Conservation (phyloP, 306 rosid genomes). For the Nissolia schottii region DNA sequence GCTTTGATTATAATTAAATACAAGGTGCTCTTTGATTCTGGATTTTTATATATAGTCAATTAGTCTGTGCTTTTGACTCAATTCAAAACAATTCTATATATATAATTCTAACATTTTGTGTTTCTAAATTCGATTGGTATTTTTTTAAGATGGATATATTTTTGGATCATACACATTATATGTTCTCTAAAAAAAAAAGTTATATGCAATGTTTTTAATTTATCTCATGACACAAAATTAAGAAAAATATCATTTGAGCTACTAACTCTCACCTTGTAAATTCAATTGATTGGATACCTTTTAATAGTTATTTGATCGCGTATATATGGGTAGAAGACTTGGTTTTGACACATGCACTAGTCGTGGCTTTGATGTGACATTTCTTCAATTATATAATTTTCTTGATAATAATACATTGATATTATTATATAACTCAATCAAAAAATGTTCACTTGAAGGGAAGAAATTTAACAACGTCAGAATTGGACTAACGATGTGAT, state of each 20-base stretch:
- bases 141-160: too few species aligned
- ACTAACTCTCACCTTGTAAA: too few species aligned
- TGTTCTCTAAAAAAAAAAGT: too few species aligned
- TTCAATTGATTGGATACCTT: too few species aligned
- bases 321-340: background rate
- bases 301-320: background rate
- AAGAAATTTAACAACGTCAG: background rate
- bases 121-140: background rate
- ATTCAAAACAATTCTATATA: background rate
- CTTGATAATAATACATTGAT: too few species aligned
- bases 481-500: background rate
- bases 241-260: too few species aligned
- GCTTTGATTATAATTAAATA: constrained; percentile 12
- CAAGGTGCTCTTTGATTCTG: background rate
- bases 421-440: background rate
- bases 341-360: background rate
- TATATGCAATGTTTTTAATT: too few species aligned
- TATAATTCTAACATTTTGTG: background rate
- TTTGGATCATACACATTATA: too few species aligned
- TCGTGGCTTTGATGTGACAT: background rate
- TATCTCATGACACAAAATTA: too few species aligned
- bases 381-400: background rate
- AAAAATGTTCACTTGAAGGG: background rate
- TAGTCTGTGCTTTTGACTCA: background rate
- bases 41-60: background rate